Base-by-base conservation (phyloP, 345 rosid species). In the Punica granatum region DNA sequence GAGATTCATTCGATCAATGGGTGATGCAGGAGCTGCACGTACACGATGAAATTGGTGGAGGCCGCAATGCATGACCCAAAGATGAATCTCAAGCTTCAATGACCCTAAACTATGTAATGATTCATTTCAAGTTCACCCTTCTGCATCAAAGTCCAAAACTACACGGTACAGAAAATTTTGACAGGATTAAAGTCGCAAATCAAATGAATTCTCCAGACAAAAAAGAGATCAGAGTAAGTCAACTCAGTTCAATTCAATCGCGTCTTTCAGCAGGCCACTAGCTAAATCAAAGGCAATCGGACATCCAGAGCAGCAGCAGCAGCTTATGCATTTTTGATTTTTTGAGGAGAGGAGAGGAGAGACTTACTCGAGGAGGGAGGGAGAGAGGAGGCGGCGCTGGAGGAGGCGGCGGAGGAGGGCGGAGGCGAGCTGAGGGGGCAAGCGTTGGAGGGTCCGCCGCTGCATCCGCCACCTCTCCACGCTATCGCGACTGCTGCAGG, bases 321-420 rank as follows among this genome's bases (percentile, higher is more conserved):
- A 12, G 61, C 26, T 23, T 13, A 25, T 1, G 30, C 53, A 25
- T 10, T 26, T 28, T 13, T 13, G 4, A 36, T 63, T n/a, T 23
- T 18, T 34, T 28, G 12, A 32, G 18, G 26, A 43, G 58, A 3
- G n/a, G 16, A 18, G 30, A 8, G 18, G n/a, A 72, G 56, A 66
- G 11, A 26, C 69, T 60, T 82, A 93, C 98, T 88, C 97, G 70
- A 94, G 96, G 72, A 94, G 76, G 64, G 97, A 89, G 71, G 99
- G 99, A 65, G 70, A 89, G 70, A 94, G 92, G 64, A 91, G 88
- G 73, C 88, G 85, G 67, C 87, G 90, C 23, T 5, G 85, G 73
- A 73, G 77, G 72, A 94, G 97, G 59, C 75, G 79, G 35, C 74
- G 85, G 77, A 94, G 76, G 44, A 94, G 84, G 66, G 88, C 80